Evolutionary conservation across 1,284 basidiomycete genomes (phyloP).

Genomic region (Sporisorium exsertum): DNA sequence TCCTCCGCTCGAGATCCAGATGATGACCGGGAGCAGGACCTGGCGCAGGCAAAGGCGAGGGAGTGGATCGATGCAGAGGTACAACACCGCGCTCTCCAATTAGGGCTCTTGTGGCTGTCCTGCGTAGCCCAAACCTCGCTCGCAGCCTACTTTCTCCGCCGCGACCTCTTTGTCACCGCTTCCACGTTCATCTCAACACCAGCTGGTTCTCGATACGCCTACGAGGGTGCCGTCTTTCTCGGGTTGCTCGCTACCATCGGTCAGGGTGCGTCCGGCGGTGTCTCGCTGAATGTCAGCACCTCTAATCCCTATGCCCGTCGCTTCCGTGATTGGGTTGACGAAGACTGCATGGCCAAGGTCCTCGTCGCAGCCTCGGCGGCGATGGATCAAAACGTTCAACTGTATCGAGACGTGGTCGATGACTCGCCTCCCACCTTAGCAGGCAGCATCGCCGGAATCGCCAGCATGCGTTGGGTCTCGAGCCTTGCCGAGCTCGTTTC

Average conservation of each 20-base stretch:
- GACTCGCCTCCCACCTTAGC: constrained; percentile 44
- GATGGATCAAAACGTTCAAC: constrained; percentile 31
- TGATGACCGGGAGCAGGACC: constrained; percentile 25
- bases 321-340: constrained; percentile 54
- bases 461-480: constrained; percentile 48
- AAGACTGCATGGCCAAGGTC: constrained; percentile 50
- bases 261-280: constrained; percentile 33
- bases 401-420: constrained; percentile 41
- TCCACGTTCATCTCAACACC: constrained; percentile 43
- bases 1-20: constrained; percentile 28
- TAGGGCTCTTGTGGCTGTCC: constrained; percentile 59
- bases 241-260: constrained; percentile 64
- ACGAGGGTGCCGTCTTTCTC: constrained; percentile 58
- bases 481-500: constrained; percentile 33
- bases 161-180: constrained; percentile 59
- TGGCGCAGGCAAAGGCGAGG: constrained; percentile 30
- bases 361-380: constrained; percentile 32
- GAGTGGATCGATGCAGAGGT: constrained; percentile 47
- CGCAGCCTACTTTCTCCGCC: constrained; percentile 61
- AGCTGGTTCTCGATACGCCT: constrained; percentile 45
- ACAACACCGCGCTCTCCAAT: constrained; percentile 51
- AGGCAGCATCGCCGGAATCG: constrained; percentile 35
- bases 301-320: constrained; percentile 52
- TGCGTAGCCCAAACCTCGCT: constrained; percentile 56
- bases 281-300: constrained; percentile 43